Base-by-base conservation (phyloP, 129 eudicot genomes). In the Helianthus tuberosus region DNA sequence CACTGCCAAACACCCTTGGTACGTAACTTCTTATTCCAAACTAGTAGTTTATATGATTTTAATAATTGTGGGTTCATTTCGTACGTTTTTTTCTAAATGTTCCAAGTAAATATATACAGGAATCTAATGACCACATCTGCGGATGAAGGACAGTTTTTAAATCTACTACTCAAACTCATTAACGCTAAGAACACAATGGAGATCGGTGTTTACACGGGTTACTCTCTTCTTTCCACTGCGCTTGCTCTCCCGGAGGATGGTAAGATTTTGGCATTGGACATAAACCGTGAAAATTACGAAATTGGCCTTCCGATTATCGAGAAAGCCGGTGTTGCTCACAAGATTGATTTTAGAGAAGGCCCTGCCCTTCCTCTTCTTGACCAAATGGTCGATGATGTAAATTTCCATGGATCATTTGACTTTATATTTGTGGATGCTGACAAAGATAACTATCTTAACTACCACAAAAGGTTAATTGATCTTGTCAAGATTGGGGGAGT, bases 51-150 rank as follows among this genome's bases (percentile, higher is more conserved):
- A 25, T 4, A 5, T 35, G 15, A 3, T 3, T 3, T 3, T 2
- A 11, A 16, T 46, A 10, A 8, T 4, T 43, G 20, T 20, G 39
- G 54, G 5, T 71, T 25, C 5, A 43, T 41, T 20, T 58, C 4
- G 8, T 23, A 39, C 7, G 43, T 13, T 27, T 27, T 27, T 58
- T 69, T 58, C 69, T 60, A 77, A 36, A 32, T 59, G 27, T 17
- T 27, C 6, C 4, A 36, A 5, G 11, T 38, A 14, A 50, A 50
- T 38, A 27, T 14, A 81, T 57, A 8, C 13, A 85, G 87, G 89
- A 85, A 85, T 66, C 61, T 85, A 0, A 82, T 85, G 87, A 85
- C 89, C 0, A 85, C 87, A 1, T 85, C 89, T 9, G 89, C 89
- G 0, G 89, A 85, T 75, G 89, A 85, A 82, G 86, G 89, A 55